Evolutionary conservation across 495 filamentous ascomycete species (phyloP).

Genomic region (Talaromyces wortmannii): DNA sequence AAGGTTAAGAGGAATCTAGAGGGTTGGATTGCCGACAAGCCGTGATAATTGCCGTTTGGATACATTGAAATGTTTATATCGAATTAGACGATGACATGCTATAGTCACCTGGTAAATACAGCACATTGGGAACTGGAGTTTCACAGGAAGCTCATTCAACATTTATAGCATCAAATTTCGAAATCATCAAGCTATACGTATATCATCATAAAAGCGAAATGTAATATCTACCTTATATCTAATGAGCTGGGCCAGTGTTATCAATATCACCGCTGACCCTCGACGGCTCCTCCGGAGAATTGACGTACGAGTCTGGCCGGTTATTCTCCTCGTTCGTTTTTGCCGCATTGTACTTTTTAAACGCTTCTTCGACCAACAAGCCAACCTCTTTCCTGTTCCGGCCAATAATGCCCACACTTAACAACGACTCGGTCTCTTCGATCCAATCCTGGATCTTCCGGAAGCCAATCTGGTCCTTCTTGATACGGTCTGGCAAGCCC

Average conservation of each 20-base stretch:
- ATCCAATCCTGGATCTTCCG: slow-evolving; percentile 36
- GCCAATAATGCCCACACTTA: neutral
- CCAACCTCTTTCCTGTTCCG: slow-evolving; percentile 4
- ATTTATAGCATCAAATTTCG: too few species aligned
- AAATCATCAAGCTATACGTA: too few species aligned
- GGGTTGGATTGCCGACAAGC: neutral
- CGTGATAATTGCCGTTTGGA: too few species aligned
- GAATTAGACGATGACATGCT: too few species aligned
- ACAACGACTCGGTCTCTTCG: slow-evolving; percentile 18
- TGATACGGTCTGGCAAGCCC: slow-evolving; percentile 40
- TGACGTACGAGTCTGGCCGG: neutral
- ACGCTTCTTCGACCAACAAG: slow-evolving; percentile 2
- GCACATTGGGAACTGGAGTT: too few species aligned
- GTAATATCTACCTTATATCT: too few species aligned
- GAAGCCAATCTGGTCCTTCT: slow-evolving; percentile 37
- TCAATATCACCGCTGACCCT: neutral
- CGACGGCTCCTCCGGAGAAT: slow-evolving; percentile 2
- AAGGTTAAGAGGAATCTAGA: neutral
- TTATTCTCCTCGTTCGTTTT: slow-evolving; percentile 6
- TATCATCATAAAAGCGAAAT: too few species aligned
- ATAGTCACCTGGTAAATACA: too few species aligned
- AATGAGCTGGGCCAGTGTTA: neutral
- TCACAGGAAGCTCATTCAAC: too few species aligned
- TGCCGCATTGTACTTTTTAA: slow-evolving; percentile 4
- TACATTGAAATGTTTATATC: too few species aligned